Conservation (phyloP, 805 yeast species). For the Lipomyces yamadae region DNA sequence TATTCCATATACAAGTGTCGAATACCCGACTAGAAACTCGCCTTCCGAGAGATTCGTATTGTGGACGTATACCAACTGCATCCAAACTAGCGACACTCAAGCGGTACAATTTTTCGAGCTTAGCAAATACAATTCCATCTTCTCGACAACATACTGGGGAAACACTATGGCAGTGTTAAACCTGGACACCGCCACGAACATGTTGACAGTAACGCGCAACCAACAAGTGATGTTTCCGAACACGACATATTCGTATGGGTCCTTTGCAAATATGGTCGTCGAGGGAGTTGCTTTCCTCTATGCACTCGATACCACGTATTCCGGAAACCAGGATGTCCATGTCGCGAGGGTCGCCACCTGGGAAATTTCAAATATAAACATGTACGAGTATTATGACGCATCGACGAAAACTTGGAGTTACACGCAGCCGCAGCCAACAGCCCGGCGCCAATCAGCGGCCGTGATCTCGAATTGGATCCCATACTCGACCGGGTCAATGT, state of each 20-base stretch:
- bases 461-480: constrained; percentile 25
- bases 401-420: constrained; percentile 24
- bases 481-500: constrained; percentile 31
- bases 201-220: constrained; percentile 17
- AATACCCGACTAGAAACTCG: constrained; percentile 6
- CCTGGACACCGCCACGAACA: constrained; percentile 20
- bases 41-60: constrained; percentile 21
- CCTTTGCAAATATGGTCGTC: constrained; percentile 32
- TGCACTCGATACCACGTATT: constrained; percentile 24
- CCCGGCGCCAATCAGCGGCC: constrained; percentile 30
- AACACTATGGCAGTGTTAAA: constrained; percentile 25
- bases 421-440: constrained; percentile 31
- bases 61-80: constrained; percentile 35
- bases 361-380: neutral
- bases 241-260: constrained; percentile 30
- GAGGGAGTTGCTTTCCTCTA: constrained; percentile 30
- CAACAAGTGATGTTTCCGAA: constrained; percentile 14
- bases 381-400: constrained; percentile 29
- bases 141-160: constrained; percentile 15
- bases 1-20: constrained; percentile 25
- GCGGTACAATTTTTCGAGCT: constrained; percentile 29
- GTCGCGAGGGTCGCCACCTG: constrained; percentile 29
- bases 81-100: constrained; percentile 20
- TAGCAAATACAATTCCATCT: constrained; percentile 15
- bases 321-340: constrained; percentile 32